These are phyloP conservation scores for Starmerella riodocensis DNA, from an alignment of 805 yeast genomes.

Conservation along the genomic window DNA sequence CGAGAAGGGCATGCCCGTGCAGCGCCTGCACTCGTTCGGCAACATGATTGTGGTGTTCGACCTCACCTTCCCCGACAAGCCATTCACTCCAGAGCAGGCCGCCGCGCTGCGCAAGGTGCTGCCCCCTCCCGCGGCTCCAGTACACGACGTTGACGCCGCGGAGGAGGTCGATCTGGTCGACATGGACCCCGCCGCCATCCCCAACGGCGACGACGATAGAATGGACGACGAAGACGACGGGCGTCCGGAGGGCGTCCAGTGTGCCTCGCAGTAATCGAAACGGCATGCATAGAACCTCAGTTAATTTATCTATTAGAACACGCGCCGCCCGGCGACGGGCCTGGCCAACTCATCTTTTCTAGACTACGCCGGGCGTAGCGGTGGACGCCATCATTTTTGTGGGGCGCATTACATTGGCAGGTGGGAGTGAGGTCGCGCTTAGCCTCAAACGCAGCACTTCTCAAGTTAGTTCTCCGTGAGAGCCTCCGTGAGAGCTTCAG, in stretches of 20 bases:
- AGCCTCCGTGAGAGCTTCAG: too few species aligned
- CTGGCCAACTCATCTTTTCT: too few species aligned
- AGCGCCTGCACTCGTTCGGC: slow-evolving; percentile 78
- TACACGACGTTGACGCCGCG: slow-evolving; percentile 33
- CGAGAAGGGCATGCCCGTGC: slow-evolving; percentile 96
- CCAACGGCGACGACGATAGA: slow-evolving; percentile 24
- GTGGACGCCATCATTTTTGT: too few species aligned
- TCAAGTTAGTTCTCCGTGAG: too few species aligned
- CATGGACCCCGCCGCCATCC: slow-evolving; percentile 52
- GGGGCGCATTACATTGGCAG: too few species aligned
- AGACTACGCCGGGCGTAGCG: too few species aligned
- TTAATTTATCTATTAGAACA: too few species aligned
- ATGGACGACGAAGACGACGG: slow-evolving; percentile 45
- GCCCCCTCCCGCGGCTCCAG: slow-evolving; percentile 57
- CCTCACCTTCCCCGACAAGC: slow-evolving; percentile 70
- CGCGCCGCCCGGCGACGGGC: too few species aligned
- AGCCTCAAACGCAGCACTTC: too few species aligned
- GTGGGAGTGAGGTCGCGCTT: too few species aligned
- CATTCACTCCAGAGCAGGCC: slow-evolving; percentile 56
- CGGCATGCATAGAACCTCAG: background rate
- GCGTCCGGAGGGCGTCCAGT: slow-evolving; percentile 65
- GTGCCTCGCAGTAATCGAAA: slow-evolving; percentile 68
- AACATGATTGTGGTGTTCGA: slow-evolving; percentile 74
- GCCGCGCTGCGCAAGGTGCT: slow-evolving; percentile 58
- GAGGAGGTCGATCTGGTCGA: slow-evolving; percentile 57